phyloP scores from a whole-genome alignment of 1,284 basidiomycete species.

The Bjerkandera adusta region DNA sequence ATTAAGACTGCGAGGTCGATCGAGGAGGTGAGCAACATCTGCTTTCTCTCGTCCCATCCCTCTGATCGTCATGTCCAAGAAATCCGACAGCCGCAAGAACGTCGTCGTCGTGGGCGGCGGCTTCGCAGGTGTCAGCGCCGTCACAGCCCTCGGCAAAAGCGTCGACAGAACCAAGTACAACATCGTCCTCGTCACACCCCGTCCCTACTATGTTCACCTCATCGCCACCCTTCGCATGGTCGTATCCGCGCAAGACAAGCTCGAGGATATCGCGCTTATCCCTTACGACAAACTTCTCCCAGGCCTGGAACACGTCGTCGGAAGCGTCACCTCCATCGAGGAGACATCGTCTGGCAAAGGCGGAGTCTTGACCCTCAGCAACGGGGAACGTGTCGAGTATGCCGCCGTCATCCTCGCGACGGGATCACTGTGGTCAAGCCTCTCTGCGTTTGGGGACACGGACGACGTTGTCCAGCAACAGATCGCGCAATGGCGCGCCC shows the following conservation, averaged over 20 bases:
- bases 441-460: constrained; percentile 43
- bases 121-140: constrained; percentile 27
- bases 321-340: constrained; percentile 41
- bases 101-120: constrained; percentile 39
- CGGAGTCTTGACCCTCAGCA: constrained; percentile 44
- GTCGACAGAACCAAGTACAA: constrained; percentile 29
- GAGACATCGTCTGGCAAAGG: constrained; percentile 34
- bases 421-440: constrained; percentile 53
- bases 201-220: constrained; percentile 32
- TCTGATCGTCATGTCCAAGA: constrained; percentile 23
- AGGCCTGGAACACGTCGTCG: constrained; percentile 43
- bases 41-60: neutral
- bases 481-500: constrained; percentile 41
- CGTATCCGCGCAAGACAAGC: constrained; percentile 29
- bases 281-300: constrained; percentile 48
- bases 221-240: constrained; percentile 33
- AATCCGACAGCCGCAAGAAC: constrained; percentile 21
- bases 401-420: constrained; percentile 55
- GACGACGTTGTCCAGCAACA: constrained; percentile 37
- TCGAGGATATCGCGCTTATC: constrained; percentile 35
- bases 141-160: constrained; percentile 32
- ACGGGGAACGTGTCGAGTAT: constrained; percentile 50
- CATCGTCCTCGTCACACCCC: constrained; percentile 34
- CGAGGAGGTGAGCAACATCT: too few relatives aligned
- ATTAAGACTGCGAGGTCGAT: too few relatives aligned